Evolutionary conservation across 805 yeast species (phyloP), one percentile per base, ranked within the genome.

Genomic region (Metschnikowia matae): DNA sequence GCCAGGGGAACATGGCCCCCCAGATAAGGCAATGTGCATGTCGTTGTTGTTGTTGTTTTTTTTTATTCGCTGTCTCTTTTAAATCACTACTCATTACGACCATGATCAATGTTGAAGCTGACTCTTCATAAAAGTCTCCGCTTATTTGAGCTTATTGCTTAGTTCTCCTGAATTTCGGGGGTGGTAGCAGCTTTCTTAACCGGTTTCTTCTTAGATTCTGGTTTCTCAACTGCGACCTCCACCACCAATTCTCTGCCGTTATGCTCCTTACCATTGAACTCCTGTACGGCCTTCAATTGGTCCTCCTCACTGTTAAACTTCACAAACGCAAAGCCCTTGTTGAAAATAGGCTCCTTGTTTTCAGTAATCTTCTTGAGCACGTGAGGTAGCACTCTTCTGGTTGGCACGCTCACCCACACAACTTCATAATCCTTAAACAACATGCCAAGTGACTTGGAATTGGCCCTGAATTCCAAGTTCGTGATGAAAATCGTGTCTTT

Each of bases 201-300:
- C 4, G 42, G 26, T 37, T 44, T 35, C 21, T 15, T n/a, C 40
- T 34, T 26, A 3, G 32, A 15, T 26, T 14, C 48, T 14, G 42
- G 71, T 10, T 83, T 73, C 60, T 84, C 88, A 54, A 87, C 78
- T 18, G 96, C 96, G 58, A 84, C 78, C 56, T 84, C 85, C 52
- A 86, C 89, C 42, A 78, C 70, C 51, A 90, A 70, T 45, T 74
- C 75, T 65, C 87, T 80, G 46, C 86, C 96, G 53, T 81, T 80
- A 58, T 85, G 70, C 47, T 75, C 78, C 32, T 39, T 76, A 48
- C 89, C 95, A 55, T 85, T 78, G 66, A 83, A 83, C 61, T 81
- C 80, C 35, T 75, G 81, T 53, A 88, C 80, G n/a, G 96, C 96
- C 63, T 74, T 71, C 61, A 78, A 69, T 61, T 89, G 96, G 41